A percentile compares a stretch with the other conserved stretches of the same genome.
Evolutionary conservation across 345 rosid genomes (phyloP).

Genomic region (Acer saccharum): DNA sequence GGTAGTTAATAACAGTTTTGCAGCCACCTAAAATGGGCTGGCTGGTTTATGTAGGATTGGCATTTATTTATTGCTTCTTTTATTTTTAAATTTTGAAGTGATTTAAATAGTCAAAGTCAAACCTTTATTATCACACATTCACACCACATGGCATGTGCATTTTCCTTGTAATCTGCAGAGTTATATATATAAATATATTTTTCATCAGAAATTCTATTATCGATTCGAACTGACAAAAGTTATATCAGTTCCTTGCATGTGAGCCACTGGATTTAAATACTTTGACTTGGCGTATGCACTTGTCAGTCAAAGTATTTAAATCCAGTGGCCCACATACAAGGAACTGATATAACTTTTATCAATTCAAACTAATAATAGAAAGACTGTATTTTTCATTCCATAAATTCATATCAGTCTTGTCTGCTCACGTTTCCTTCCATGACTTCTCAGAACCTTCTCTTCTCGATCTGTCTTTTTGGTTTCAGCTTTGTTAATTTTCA

Average conservation of each 20-base stretch:
- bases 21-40: slow-evolving; percentile 15
- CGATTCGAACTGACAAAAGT: too few species aligned
- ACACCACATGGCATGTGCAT: slow-evolving; percentile 44
- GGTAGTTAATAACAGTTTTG: slow-evolving; percentile 45
- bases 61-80: not conserved
- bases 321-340: too few species aligned
- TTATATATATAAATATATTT: not conserved
- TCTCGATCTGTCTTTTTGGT: too few species aligned
- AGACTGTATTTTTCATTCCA: not conserved
- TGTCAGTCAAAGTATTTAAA: too few species aligned
- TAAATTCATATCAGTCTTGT: slow-evolving; percentile 16
- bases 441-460: too few species aligned
- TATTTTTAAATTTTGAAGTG: slow-evolving; percentile 1
- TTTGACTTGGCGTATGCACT: too few species aligned
- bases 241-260: too few species aligned
- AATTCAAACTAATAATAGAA: too few species aligned
- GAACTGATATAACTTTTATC: too few species aligned
- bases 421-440: slow-evolving; percentile 11
- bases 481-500: too few species aligned
- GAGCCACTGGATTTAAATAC: too few species aligned
- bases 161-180: slow-evolving; percentile 36
- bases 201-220: too few species aligned
- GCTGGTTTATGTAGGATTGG: not conserved
- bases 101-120: slow-evolving; percentile 31
- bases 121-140: slow-evolving; percentile 21